These are phyloP conservation scores for Stephania yunnanensis DNA, from an alignment of 164 flowering plant genomes.

Conservation along the genomic window DNA sequence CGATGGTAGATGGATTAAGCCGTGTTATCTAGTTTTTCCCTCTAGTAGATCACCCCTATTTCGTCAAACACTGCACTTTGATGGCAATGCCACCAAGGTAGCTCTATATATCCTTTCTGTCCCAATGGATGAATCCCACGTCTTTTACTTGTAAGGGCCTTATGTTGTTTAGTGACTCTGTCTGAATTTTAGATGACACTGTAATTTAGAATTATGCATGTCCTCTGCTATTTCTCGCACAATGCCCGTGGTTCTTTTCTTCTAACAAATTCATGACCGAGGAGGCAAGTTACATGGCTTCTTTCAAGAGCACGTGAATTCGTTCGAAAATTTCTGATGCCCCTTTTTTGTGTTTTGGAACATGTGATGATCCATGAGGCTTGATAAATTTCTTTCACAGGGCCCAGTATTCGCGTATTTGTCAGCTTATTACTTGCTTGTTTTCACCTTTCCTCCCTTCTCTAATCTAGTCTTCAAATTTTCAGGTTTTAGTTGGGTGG, in stretches of 20 bases:
- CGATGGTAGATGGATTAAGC: background rate
- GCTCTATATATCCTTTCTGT: background rate
- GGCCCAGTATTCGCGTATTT: no score
- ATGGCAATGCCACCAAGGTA: background rate
- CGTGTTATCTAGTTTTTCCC: background rate
- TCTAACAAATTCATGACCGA: background rate
- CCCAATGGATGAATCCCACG: background rate
- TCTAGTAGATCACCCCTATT: background rate
- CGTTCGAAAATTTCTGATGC: background rate
- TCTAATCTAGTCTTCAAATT: background rate
- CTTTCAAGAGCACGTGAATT: no score
- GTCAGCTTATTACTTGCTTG: background rate
- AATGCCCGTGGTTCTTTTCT: background rate
- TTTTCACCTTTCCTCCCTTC: no score
- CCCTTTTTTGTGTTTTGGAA: background rate
- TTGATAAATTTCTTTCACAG: no score
- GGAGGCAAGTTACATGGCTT: background rate
- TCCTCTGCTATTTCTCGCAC: no score
- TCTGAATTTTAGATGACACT: background rate
- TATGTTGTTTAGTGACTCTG: background rate
- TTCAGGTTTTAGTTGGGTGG: slow-evolving; percentile 8
- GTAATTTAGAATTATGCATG: background rate
- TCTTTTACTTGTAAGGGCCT: background rate
- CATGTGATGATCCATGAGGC: background rate
- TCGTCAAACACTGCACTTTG: background rate